Conservation (phyloP, 169 alveolate species). For the Theileria parva region DNA sequence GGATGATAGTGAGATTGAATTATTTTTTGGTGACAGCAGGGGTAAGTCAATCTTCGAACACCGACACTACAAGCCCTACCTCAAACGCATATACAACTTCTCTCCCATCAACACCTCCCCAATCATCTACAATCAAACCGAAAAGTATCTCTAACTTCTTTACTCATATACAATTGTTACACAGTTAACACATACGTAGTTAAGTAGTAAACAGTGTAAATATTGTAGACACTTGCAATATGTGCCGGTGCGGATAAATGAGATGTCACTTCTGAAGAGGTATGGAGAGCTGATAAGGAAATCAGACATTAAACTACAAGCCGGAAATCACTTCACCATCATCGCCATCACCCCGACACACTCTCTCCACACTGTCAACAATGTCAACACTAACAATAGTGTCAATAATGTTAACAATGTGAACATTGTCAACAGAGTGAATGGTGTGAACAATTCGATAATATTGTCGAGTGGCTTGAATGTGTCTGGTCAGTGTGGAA, state of each 20-base stretch:
- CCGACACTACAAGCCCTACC: constrained; percentile 12
- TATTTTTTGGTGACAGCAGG: constrained; percentile 62
- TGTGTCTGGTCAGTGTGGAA: constrained; percentile 48
- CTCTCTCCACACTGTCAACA: too few relatives aligned
- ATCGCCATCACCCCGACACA: constrained; percentile 32
- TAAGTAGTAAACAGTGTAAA: not conserved
- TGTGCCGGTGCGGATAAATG: constrained; percentile 51
- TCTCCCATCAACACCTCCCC: not conserved
- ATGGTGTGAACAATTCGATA: not conserved
- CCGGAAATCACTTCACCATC: constrained; percentile 52
- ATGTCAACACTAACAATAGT: too few relatives aligned
- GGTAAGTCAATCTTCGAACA: constrained; percentile 49
- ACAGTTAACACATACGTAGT: too few relatives aligned
- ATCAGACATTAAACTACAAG: constrained; percentile 21
- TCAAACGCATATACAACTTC: too few relatives aligned
- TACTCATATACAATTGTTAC: constrained; percentile 1
- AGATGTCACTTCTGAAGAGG: constrained; percentile 12
- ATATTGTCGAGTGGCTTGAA: constrained; percentile 48
- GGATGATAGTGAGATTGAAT: constrained; percentile 54
- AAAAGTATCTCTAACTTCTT: too few relatives aligned
- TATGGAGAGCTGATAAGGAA: constrained; percentile 3
- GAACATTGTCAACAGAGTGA: too few relatives aligned
- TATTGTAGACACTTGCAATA: constrained; percentile 45
- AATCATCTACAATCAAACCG: constrained; percentile 13
- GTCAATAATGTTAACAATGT: too few relatives aligned